A percentile compares a stretch with the other conserved stretches of the same genome.
Evolutionary conservation across 2,329 filamentous ascomycete species (phyloP).

Genomic region (Fusarium sacchari): DNA sequence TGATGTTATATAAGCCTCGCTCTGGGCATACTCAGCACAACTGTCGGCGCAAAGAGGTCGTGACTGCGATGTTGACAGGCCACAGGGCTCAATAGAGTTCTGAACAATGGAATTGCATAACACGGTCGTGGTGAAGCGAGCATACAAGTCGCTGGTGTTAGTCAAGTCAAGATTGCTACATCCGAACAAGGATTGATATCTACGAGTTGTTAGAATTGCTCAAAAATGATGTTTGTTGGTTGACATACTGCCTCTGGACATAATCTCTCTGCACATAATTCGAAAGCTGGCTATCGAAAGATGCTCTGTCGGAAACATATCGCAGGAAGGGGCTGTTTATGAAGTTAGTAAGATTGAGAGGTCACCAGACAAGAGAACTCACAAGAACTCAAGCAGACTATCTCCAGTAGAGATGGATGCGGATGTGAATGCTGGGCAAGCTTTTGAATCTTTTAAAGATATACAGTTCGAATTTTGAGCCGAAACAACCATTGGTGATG

Average conservation of each 20-base stretch:
- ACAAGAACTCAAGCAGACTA: conserved; percentile 71
- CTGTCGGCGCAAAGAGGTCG: conserved; percentile 87
- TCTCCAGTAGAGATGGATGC: conserved; percentile 76
- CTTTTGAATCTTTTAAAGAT: conserved; percentile 74
- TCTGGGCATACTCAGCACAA: conserved; percentile 87
- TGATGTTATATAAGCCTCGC: conserved; percentile 84
- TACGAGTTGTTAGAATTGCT: conserved; percentile 51
- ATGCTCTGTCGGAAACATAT: conserved; percentile 77
- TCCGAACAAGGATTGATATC: conserved; percentile 84
- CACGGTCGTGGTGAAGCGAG: conserved; percentile 90
- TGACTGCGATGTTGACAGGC: conserved; percentile 70
- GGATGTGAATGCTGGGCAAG: conserved; percentile 77
- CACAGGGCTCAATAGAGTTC: conserved; percentile 79
- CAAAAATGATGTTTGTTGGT: not conserved
- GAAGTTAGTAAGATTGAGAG: conserved; percentile 20
- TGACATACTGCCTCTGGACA: conserved; percentile 79
- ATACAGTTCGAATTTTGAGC: conserved; percentile 63
- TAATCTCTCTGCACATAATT: conserved; percentile 80
- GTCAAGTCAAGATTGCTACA: conserved; percentile 81
- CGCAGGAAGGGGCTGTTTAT: conserved; percentile 80
- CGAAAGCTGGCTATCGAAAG: conserved; percentile 81
- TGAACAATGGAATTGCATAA: conserved; percentile 96
- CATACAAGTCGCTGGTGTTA: conserved; percentile 85
- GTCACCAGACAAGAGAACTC: conserved; percentile 48
- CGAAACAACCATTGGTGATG: conserved; percentile 45